These are phyloP conservation scores for Leccinum boreale DNA, from an alignment of 768 basidiomycete species.

Conservation along the genomic window DNA sequence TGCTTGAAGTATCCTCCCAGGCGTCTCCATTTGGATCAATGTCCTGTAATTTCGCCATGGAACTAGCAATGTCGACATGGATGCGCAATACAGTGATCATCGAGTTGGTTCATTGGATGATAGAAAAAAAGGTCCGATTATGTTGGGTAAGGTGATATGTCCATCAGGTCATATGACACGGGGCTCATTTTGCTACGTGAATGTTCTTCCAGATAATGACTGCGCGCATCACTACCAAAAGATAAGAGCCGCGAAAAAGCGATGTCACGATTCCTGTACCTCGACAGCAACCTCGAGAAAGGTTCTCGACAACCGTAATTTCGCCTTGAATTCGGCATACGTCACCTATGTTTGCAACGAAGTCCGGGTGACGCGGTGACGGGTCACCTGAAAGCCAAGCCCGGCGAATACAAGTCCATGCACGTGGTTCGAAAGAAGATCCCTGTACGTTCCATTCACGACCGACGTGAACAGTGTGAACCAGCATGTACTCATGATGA, in stretches of 20 bases:
- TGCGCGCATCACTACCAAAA: background rate
- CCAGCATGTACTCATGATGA: background rate
- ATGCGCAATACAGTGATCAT: too few relatives aligned
- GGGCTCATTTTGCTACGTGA: too few relatives aligned
- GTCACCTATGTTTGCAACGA: slow-evolving; percentile 44
- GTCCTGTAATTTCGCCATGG: too few relatives aligned
- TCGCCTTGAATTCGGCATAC: slow-evolving; percentile 46
- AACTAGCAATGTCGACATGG: too few relatives aligned
- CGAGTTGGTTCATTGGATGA: too few relatives aligned
- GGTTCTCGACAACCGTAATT: slow-evolving; percentile 42
- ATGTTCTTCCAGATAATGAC: too few relatives aligned
- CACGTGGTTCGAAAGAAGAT: slow-evolving; percentile 44
- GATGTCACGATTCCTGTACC: slow-evolving; percentile 39
- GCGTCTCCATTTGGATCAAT: too few relatives aligned
- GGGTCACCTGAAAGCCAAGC: slow-evolving; percentile 54
- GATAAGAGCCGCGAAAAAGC: slow-evolving; percentile 16
- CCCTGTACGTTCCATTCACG: too few relatives aligned
- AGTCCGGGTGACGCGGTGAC: slow-evolving; percentile 35
- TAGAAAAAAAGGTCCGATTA: background rate
- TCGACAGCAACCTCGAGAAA: slow-evolving; percentile 46
- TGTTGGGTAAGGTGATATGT: background rate
- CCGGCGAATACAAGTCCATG: slow-evolving; percentile 42
- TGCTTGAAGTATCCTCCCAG: too few relatives aligned
- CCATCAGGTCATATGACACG: background rate
- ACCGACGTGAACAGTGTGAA: too few relatives aligned